Evolutionary conservation across 495 filamentous ascomycete species (phyloP).

Genomic region (Daldinia vernicosa): DNA sequence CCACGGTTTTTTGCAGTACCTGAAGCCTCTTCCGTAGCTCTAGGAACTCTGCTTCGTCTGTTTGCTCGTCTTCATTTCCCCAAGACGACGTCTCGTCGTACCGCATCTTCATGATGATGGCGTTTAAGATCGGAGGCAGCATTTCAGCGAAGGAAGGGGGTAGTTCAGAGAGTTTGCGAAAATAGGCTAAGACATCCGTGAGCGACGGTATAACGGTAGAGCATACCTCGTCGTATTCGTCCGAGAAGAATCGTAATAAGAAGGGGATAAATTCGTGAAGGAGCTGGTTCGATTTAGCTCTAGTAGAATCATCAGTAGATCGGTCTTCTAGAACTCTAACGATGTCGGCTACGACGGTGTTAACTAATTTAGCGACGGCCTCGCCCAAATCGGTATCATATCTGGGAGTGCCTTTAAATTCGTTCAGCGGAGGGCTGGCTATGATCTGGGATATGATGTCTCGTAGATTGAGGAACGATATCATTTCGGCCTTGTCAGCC

Average conservation of each 20-base stretch:
- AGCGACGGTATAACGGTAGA: slow-evolving; percentile 91
- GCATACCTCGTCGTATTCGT: slow-evolving; percentile 98
- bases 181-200: slow-evolving; percentile 86
- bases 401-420: slow-evolving; percentile 76
- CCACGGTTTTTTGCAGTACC: slow-evolving; percentile 87
- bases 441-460: slow-evolving; percentile 84
- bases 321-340: slow-evolving; percentile 74
- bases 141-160: slow-evolving; percentile 75
- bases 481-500: slow-evolving; percentile 91
- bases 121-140: slow-evolving; percentile 85
- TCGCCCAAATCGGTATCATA: slow-evolving; percentile 97
- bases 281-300: slow-evolving; percentile 73
- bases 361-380: slow-evolving; percentile 94
- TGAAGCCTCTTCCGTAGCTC: slow-evolving; percentile 89
- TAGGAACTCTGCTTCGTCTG: slow-evolving; percentile 98
- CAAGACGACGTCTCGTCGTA: slow-evolving; percentile 94
- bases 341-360: slow-evolving; percentile 84
- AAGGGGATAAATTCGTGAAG: slow-evolving; percentile 83
- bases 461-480: slow-evolving; percentile 84
- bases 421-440: slow-evolving; percentile 77
- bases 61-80: slow-evolving; percentile 93
- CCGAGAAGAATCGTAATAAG: slow-evolving; percentile 90
- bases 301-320: slow-evolving; percentile 61
- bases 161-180: slow-evolving; percentile 77
- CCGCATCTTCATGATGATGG: slow-evolving; percentile 93